phyloP scores from a whole-genome alignment of 176 grass and related monocot species.

The Zea mays region DNA sequence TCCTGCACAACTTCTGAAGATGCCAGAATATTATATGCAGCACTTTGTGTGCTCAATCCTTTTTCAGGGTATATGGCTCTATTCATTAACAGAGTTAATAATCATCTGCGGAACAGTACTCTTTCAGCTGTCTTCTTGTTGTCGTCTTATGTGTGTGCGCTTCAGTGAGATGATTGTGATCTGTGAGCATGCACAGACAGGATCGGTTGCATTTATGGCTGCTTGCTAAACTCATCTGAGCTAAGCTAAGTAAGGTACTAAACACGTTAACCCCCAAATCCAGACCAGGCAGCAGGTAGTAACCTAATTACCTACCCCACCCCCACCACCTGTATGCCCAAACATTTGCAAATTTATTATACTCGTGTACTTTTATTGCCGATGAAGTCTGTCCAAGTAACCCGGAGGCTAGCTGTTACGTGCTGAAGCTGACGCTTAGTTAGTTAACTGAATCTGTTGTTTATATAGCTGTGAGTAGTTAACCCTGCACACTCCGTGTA shows the following conservation, averaged over 20 bases:
- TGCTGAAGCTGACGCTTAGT: background rate
- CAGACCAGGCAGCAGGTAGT: background rate
- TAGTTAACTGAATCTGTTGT: background rate
- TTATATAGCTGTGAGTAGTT: background rate
- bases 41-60: background rate
- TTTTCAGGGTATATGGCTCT: background rate
- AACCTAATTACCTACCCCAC: background rate
- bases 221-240: conserved; percentile 19
- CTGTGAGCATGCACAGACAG: background rate
- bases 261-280: background rate
- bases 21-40: conserved; percentile 2
- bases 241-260: too few species aligned
- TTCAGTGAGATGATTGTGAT: background rate
- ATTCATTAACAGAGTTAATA: background rate
- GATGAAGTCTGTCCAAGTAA: background rate
- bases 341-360: background rate
- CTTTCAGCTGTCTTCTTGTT: conserved; percentile 19
- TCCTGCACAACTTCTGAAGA: background rate
- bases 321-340: background rate
- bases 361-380: background rate
- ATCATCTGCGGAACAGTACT: background rate
- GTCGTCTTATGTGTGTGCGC: background rate
- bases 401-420: background rate
- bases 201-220: background rate
- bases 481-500: background rate